Base-by-base conservation (phyloP, 352 stramenopile genomes). In the Lagenidium sp. region DNA sequence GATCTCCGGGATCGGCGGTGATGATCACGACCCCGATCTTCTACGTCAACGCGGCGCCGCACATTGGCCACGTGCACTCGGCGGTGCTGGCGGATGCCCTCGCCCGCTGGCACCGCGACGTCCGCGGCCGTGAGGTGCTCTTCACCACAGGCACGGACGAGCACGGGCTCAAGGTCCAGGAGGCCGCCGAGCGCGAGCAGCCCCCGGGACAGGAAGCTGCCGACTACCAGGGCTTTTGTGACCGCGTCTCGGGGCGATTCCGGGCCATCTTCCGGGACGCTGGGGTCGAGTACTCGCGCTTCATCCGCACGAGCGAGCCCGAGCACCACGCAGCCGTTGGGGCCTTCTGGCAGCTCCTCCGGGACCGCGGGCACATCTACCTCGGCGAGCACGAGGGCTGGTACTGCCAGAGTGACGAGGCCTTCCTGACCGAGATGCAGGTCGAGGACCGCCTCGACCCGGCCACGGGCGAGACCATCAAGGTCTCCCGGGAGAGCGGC, bases 21-120 rank as follows among this genome's bases (percentile, higher is more conserved):
- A 68, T 79, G 23, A 75, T 99, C 43, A 98, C 94, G 41, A 99
- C 97, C n/a, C 96, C 97, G 6, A 99, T 99, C 51, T 99, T 98
- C 68, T 99, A 99, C 70, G 95, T 99, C 30, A 99, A 99, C 58
- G 96, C 97, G 55, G 85, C 95, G 58, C 97, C 97, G 19, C 97
- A 99, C 72, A 98, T 99, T 41, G 97, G 97, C 32, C 96, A 99
- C 77, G 92, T 97, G 31, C 98, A 99, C 76, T 99, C 95, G 36
- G 88, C 80, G 3, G 68, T 97, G 44, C 68, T 99, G 29, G 82
- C 66, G 47, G 96, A 84, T 58, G 91, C 59, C 38, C 85, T 83
- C 52, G 75, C 52, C 44, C 78, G 86, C 31, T 96, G 80, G 81
- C 70, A 79, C 51, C n/a, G n/a, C n/a, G 60, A 51, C 12, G 41